These are phyloP conservation scores for Xenoacremonium recifei DNA, from an alignment of 2,329 filamentous ascomycete genomes.

Conservation along the genomic window DNA sequence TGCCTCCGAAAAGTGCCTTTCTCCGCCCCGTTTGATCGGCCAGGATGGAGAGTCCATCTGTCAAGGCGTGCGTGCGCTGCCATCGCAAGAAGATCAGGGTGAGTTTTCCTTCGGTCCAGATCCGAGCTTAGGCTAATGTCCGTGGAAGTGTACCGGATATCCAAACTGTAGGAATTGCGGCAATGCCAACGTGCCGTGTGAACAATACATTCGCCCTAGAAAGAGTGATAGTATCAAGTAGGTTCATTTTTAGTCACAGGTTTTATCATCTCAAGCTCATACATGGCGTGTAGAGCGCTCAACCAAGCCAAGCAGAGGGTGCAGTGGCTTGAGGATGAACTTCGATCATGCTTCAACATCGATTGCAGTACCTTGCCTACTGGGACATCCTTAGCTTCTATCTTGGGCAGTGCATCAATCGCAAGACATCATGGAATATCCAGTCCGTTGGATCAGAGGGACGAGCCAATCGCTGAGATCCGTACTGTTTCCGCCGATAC, in stretches of 20 bases:
- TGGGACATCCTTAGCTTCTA: neutral
- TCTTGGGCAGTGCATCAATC: neutral
- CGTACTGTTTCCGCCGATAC: neutral
- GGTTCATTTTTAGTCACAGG: neutral
- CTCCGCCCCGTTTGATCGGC: too few relatives aligned
- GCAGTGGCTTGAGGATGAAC: neutral
- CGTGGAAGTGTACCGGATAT: neutral
- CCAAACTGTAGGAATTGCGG: neutral
- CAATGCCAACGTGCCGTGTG: neutral
- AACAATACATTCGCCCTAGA: neutral
- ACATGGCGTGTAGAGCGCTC: neutral
- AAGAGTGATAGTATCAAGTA: neutral
- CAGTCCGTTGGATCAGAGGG: too few relatives aligned
- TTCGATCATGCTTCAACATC: neutral
- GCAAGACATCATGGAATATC: neutral
- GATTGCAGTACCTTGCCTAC: neutral
- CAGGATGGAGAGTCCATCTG: too few relatives aligned
- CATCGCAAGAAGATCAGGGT: neutral
- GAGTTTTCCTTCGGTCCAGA: neutral
- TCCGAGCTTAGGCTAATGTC: neutral
- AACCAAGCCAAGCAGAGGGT: neutral
- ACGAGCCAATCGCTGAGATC: neutral
- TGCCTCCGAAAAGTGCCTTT: too few relatives aligned
- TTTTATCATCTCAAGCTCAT: too few relatives aligned
- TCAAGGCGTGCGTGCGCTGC: neutral